Conservation (phyloP, 805 yeast species). For the Candida sakaeoensis region DNA sequence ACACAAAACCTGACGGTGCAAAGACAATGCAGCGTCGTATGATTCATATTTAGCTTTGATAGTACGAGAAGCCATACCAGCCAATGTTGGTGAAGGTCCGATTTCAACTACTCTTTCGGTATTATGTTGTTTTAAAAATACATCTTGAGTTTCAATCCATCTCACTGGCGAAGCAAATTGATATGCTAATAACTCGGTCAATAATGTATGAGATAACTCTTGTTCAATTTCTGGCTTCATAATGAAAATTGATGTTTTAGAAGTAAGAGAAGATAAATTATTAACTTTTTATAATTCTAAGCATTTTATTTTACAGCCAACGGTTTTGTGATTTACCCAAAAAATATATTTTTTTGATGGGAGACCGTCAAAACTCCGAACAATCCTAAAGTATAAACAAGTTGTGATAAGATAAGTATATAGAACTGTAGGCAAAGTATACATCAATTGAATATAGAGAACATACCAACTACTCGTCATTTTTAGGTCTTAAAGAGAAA, state of each 20-base stretch:
- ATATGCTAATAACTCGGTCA: constrained; percentile 95
- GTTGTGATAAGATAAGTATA: no score
- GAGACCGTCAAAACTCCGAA: background rate
- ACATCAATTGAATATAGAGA: no score
- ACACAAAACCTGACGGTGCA: constrained; percentile 90
- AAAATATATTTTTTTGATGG: constrained; percentile 1
- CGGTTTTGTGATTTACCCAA: constrained; percentile 2
- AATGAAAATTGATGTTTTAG: background rate
- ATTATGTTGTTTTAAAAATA: constrained; percentile 86
- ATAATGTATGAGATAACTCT: constrained; percentile 89
- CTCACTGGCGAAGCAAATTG: constrained; percentile 99
- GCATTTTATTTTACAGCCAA: constrained; percentile 2
- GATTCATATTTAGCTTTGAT: constrained; percentile 93
- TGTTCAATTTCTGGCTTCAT: constrained; percentile 97
- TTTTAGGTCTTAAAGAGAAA: no score
- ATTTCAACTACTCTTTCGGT: constrained; percentile 97
- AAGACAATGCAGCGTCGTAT: constrained; percentile 93
- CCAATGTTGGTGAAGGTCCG: constrained; percentile 98
- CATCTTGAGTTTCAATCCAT: constrained; percentile 99
- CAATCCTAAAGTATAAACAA: background rate
- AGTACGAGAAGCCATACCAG: constrained; percentile 98
- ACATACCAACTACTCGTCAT: no score
- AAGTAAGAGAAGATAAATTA: background rate
- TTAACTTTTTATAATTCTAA: background rate
- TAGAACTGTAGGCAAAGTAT: no score